phyloP scores from a whole-genome alignment of 306 rosid species.

The Castanea mollissima region DNA sequence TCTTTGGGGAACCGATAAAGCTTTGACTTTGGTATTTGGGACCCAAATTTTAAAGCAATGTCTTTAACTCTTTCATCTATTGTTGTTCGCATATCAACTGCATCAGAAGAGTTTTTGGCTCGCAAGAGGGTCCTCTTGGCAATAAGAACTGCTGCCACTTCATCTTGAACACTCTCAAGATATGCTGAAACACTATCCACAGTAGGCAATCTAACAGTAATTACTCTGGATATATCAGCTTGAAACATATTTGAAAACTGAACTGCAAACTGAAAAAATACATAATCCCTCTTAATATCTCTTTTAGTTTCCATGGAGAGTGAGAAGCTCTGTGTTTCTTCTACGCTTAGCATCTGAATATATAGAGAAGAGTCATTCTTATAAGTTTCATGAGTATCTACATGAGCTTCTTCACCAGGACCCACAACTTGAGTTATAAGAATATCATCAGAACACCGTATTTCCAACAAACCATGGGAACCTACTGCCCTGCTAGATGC shows the following conservation, averaged over 20 bases:
- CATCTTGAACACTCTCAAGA: constrained; percentile 86
- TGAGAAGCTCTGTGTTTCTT: constrained; percentile 84
- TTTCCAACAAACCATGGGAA: constrained; percentile 78
- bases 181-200: constrained; percentile 77
- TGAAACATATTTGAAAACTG: constrained; percentile 60
- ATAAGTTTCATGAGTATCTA: constrained; percentile 75
- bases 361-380: constrained; percentile 72
- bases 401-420: constrained; percentile 92
- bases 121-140: constrained; percentile 80
- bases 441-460: constrained; percentile 82
- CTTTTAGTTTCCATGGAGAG: constrained; percentile 83
- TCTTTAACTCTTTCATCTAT: constrained; percentile 89
- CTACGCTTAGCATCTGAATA: constrained; percentile 85
- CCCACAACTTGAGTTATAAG: constrained; percentile 83
- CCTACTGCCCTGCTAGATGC: constrained; percentile 94
- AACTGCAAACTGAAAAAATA: constrained; percentile 64
- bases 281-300: constrained; percentile 59
- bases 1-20: constrained; percentile 76
- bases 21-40: constrained; percentile 75
- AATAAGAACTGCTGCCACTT: constrained; percentile 78
- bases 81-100: constrained; percentile 65
- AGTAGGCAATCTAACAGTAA: constrained; percentile 73
- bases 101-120: constrained; percentile 63
- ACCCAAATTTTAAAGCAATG: constrained; percentile 71
- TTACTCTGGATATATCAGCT: constrained; percentile 78